These are phyloP conservation scores for Rutstroemia sydowiana DNA, from an alignment of 2,329 filamentous ascomycete genomes.

Conservation along the genomic window DNA sequence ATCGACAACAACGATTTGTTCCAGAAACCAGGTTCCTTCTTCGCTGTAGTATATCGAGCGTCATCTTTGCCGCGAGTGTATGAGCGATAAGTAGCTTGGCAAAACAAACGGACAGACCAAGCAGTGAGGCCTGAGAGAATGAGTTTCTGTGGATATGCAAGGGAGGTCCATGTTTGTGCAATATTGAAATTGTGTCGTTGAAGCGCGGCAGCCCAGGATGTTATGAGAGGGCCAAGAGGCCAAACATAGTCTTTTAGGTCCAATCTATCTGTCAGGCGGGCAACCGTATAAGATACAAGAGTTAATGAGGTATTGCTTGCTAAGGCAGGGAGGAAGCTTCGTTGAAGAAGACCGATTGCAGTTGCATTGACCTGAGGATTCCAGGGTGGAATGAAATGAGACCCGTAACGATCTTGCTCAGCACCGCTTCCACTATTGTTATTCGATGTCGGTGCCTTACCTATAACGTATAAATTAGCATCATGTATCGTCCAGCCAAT, in stretches of 20 bases:
- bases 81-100: conserved; percentile 8
- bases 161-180: conserved; percentile 2
- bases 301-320: conserved; percentile 10
- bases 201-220: conserved; percentile 11
- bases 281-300: conserved; percentile 6
- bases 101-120: conserved; percentile 11
- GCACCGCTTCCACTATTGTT: background rate
- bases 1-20: conserved; percentile 7
- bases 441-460: conserved; percentile 3
- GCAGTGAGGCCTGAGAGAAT: conserved; percentile 11
- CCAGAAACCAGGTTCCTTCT: conserved; percentile 7
- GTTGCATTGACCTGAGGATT: conserved; percentile 5
- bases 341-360: conserved; percentile 11
- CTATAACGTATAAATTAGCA: background rate
- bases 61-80: conserved; percentile 8
- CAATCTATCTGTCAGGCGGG: conserved; percentile 11
- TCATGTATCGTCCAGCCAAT: background rate
- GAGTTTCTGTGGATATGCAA: conserved; percentile 12
- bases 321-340: conserved; percentile 11
- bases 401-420: conserved; percentile 1
- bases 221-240: conserved; percentile 11
- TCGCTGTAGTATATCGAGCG: conserved; percentile 6
- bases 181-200: conserved; percentile 7
- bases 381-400: conserved; percentile 6
- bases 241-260: conserved; percentile 13